A percentile compares a stretch with the other conserved stretches of the same genome.
Conservation (phyloP, 2,329 filamentous ascomycete genomes). For the Elsinoe batatas region DNA sequence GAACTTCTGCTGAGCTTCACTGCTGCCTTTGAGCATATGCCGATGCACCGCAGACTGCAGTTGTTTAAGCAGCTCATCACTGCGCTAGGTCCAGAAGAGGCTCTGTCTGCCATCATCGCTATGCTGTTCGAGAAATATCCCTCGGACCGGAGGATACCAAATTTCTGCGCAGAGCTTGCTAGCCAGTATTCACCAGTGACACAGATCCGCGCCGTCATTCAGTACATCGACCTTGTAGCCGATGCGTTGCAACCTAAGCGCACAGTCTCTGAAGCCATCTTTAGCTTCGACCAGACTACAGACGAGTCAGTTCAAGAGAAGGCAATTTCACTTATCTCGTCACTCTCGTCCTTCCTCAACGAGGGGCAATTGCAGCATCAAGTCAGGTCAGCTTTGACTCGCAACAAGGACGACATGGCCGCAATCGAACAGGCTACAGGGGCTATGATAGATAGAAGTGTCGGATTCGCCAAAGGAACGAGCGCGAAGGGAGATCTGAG, state of each 20-base stretch:
- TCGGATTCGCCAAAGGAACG: conserved; percentile 10
- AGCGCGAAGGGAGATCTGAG: conserved; percentile 37
- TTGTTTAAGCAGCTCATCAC: conserved; percentile 78
- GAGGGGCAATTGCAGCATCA: conserved; percentile 35
- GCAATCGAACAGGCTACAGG: conserved; percentile 28
- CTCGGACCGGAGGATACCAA: conserved; percentile 59
- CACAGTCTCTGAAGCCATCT: conserved; percentile 59
- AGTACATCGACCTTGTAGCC: conserved; percentile 62
- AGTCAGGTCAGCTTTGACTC: conserved; percentile 23
- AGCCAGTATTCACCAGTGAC: conserved; percentile 61
- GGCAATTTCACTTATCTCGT: background rate
- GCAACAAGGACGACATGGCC: conserved; percentile 15
- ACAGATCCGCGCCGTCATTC: conserved; percentile 64
- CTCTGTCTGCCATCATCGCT: conserved; percentile 75
- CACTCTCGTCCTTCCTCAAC: conserved; percentile 5
- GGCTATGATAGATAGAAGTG: conserved; percentile 29
- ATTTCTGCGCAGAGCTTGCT: conserved; percentile 67
- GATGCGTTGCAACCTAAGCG: conserved; percentile 71
- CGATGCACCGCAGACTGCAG: conserved; percentile 68
- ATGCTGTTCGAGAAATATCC: conserved; percentile 89
- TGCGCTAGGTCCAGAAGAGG: conserved; percentile 76
- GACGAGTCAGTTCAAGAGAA: background rate
- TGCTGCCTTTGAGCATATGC: conserved; percentile 92
- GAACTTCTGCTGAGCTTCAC: conserved; percentile 93
- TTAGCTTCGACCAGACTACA: conserved; percentile 37